A percentile compares a stretch with the other conserved stretches of the same genome.
phyloP scores from a whole-genome alignment of 805 yeast genomes.

The Cyberlindnera euphorbiae region DNA sequence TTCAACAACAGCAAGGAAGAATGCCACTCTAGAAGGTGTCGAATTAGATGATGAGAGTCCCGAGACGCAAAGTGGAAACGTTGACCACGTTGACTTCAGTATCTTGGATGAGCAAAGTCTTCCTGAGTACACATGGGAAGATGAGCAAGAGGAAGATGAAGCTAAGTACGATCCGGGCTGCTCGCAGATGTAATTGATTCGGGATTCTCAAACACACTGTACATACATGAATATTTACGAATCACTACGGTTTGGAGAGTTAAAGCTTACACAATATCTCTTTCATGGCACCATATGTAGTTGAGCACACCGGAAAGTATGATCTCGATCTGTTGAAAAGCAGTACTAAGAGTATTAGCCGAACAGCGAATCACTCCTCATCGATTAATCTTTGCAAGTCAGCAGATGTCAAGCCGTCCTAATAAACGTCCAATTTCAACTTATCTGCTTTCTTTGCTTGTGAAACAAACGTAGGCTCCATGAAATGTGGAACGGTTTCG shows the following conservation, averaged over 20 bases:
- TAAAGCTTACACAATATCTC: too few relatives aligned
- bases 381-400: constrained; percentile 22
- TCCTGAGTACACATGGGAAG: constrained; percentile 12
- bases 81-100: constrained; percentile 16
- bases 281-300: too few relatives aligned
- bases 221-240: too few relatives aligned
- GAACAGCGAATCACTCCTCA: constrained; percentile 14
- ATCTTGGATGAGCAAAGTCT: constrained; percentile 6
- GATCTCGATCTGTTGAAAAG: too few relatives aligned
- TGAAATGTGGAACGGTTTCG: constrained; percentile 16
- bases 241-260: too few relatives aligned
- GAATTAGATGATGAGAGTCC: constrained; percentile 17
- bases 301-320: too few relatives aligned
- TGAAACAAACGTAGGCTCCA: constrained; percentile 26
- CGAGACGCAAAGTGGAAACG: constrained; percentile 10
- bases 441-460: constrained; percentile 12
- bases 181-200: neutral
- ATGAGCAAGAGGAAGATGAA: constrained; percentile 12
- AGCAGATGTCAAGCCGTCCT: constrained; percentile 20
- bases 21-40: constrained; percentile 28
- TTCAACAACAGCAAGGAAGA: constrained; percentile 21
- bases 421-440: constrained; percentile 8
- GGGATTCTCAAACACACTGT: too few relatives aligned
- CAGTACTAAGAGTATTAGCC: too few relatives aligned
- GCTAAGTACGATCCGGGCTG: constrained; percentile 1